Evolutionary conservation across 1,284 basidiomycete genomes (phyloP), one percentile per base, ranked within the genome.

Genomic region (Papiliotrema nemorosa): DNA sequence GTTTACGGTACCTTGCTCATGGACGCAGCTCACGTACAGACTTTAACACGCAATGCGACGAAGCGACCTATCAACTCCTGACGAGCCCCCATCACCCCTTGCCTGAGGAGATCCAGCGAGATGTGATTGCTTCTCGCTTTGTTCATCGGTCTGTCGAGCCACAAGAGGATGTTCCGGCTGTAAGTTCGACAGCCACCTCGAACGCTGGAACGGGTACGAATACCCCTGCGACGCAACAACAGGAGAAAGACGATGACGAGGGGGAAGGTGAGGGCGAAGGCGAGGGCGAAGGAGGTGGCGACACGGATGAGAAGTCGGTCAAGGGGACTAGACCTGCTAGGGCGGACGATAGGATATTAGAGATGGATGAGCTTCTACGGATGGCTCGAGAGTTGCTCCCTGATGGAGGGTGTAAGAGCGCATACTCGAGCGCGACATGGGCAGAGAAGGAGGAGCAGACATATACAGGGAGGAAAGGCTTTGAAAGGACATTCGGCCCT

Each of bases 1-100:
- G 71, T 58, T 18, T 1, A 4, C 14, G n/a, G n/a, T 20, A 44
- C 13, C 51, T 45, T 7, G 29, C n/a, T 18, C 29, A 29, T 43
- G 50, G 36, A 34, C 38, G n/a, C n/a, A 16, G 57, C 42, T 49
- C 42, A 49, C 25, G 21, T 13, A 24, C 59, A 92, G 94, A 97
- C 72, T 91, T 97, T 75, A 97, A 97, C 73, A 91, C 91, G 48
- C 78, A 84, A 33, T 94, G 94, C 0, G 81, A 82, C 57, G 93
- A 96, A 67, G 79, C 87, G 2, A 84, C 84, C 0, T 97, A 98
- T 69, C 82, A 86, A 21, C 79, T 97, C n/a, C 72, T 94, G 31
- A 70, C 70, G 1, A 68, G 67, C 10, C 80, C 84, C 1, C 81
- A 82, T 13, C 78, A 82, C 51, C 61, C 78, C 10, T 69, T 92